Evolutionary conservation across 352 stramenopile species (phyloP), one percentile per base, ranked within the genome.

Genomic region (Phytophthora hybrid): DNA sequence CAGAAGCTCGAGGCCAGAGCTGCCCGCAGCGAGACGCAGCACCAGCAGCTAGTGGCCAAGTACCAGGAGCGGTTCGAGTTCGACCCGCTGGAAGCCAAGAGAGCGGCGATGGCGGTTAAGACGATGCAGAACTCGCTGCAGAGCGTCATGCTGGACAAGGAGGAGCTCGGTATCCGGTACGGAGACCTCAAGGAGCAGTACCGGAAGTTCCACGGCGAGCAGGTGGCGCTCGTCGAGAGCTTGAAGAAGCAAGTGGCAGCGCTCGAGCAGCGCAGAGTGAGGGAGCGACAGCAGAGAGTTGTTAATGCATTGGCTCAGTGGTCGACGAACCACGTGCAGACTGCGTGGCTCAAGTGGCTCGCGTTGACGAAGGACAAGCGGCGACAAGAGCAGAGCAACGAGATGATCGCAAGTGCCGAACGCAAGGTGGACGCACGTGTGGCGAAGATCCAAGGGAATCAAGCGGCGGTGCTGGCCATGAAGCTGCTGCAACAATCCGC

Each of bases 101-200:
- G 85, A 19, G 78, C 85, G 31, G 82, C 84, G 11, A 51, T 90
- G 21, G 79, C 87, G 0, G 79, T 87, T 6, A 73, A 83, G 21
- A 85, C 78, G 19, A 73, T 92, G 51, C 80, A 92, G 31, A 74
- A 92, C 14, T 76, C 87, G 26, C 78, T 96, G 23, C 82, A 93
- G 8, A 76, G 81, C 16, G 76, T 81, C 2, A 58, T 91, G 32
- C 62, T 83, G 16, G 86, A 93, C 53, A 93, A 94, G 56, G 86
- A 93, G n/a, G 83, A 90, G 63, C 69, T 96, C 13, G 70, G 64
- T 3, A 65, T 85, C 16, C 66, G 81, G 9, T 84, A 85, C 57
- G 70, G 60, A 0, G 68, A 78, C 41, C 75, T 92, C 1, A 78
- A 81, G 31, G 51, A 83, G 16, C 54, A 81, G 7, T 82, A 82